Conservation (phyloP, 2,329 filamentous ascomycete species). For the Davidsoniella virescens region DNA sequence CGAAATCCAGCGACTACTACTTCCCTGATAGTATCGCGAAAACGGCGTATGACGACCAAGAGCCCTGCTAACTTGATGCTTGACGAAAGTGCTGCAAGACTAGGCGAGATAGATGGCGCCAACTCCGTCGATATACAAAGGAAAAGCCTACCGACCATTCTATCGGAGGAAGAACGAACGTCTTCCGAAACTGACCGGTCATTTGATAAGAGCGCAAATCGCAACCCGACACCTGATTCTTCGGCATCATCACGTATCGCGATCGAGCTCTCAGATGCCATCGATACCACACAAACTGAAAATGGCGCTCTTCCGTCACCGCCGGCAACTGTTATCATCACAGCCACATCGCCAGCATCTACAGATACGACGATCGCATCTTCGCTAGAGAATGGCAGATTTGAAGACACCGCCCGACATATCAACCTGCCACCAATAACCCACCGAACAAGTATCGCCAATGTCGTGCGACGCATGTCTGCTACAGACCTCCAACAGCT, state of each 20-base stretch:
- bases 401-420: too few relatives aligned
- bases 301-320: neutral
- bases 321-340: too few relatives aligned
- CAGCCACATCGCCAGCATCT: neutral
- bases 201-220: neutral
- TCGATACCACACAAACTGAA: neutral
- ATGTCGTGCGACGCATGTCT: constrained; percentile 34
- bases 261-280: neutral
- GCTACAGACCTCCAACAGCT: constrained; percentile 43
- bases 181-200: constrained; percentile 6
- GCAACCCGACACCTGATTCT: neutral
- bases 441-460: constrained; percentile 18
- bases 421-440: constrained; percentile 12
- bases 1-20: too few relatives aligned
- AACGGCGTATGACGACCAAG: too few relatives aligned
- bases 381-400: too few relatives aligned
- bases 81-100: too few relatives aligned
- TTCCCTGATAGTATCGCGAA: too few relatives aligned
- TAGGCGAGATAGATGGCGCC: too few relatives aligned
- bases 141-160: neutral
- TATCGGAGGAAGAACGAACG: constrained; percentile 3
- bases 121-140: too few relatives aligned
- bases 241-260: neutral
- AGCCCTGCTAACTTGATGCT: too few relatives aligned
- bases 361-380: too few relatives aligned